Percentiles rank a stretch among this genome's conserved stretches.
phyloP scores from a whole-genome alignment of 2,329 filamentous ascomycete genomes.

The Domatiomyces globalis region DNA sequence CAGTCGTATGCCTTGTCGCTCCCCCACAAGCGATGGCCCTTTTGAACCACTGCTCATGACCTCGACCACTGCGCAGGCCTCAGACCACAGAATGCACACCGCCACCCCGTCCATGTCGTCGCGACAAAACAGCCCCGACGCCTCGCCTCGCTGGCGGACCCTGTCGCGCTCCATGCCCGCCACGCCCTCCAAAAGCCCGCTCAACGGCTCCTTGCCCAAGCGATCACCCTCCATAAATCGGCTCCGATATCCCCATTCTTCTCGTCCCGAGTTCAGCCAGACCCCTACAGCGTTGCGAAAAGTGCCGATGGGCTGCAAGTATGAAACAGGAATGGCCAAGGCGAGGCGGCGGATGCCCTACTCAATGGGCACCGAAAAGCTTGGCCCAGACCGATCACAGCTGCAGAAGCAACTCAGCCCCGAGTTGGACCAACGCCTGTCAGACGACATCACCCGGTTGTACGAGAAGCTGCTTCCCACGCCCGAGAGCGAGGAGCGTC shows the following conservation, averaged over 20 bases:
- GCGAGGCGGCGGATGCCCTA: conserved; percentile 83
- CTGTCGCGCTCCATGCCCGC: conserved; percentile 86
- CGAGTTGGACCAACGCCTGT: conserved; percentile 61
- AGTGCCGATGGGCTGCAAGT: conserved; percentile 60
- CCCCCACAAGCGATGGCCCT: conserved; percentile 12
- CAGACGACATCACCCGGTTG: conserved; percentile 68
- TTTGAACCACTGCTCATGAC: conserved; percentile 9
- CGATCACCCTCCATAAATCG: conserved; percentile 66
- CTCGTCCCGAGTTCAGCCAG: conserved; percentile 76
- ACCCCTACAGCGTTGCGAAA: conserved; percentile 54
- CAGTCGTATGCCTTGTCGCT: conserved; percentile 10
- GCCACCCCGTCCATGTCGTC: not conserved
- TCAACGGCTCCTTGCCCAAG: conserved; percentile 68
- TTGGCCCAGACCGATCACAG: conserved; percentile 52
- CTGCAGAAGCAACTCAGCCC: conserved; percentile 56
- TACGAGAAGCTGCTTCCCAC: conserved; percentile 78
- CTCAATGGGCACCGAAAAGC: conserved; percentile 63
- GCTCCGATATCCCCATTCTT: conserved; percentile 70
- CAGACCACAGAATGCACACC: conserved; percentile 5
- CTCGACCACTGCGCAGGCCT: conserved; percentile 5
- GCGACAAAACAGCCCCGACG: not conserved
- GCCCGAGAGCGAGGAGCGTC: conserved; percentile 58
- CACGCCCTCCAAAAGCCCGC: conserved; percentile 77
- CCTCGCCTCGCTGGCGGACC: conserved; percentile 24
- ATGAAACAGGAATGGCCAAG: conserved; percentile 72